Evolutionary conservation across 768 basidiomycete genomes (phyloP), one percentile per base, ranked within the genome.

Genomic region (Amanita polypyramis): DNA sequence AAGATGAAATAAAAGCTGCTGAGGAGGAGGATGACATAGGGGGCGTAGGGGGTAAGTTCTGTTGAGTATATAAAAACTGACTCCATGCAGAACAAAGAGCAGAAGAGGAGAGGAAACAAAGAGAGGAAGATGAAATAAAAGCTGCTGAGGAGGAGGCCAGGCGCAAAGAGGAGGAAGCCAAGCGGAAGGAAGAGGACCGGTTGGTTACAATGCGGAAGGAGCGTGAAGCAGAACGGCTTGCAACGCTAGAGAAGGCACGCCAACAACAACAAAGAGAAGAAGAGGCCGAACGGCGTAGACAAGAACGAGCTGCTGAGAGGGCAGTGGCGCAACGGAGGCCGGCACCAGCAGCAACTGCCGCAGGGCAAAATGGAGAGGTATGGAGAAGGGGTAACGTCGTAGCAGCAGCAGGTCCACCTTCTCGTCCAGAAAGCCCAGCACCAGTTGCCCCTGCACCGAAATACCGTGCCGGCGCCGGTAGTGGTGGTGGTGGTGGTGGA

Each of bases 231-330:
- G 73, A 76, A 48, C 71, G 75, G 34, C 73, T 72, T 12, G 76
- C 73, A 12, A 70, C 69, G 0, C 14, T 63, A 11, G 80, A 85
- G 47, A 63, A 73, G 21, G 79, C 77, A 1, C 77, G 74, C n/a
- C 65, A 72, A 43, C 83, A 77, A 52, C 65, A 64, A 10, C 75
- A 80, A 54, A 74, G 82, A 33, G 86, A 85, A 55, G 79, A 81
- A n/a, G 84, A 86, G 51, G 84, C 85, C 1, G 75, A 75, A 64
- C 68, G 67, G 45, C 68, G 73, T 50, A 32, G 66, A 19, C 51
- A 21, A 21, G 58, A 66, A 14, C 76, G 77, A 43, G 65, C 67
- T 3, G 56, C 65, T 17, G 69, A 73, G 50, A 68, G 64, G 45
- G 53, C 33, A 4, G 15, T 30, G 27, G 7, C 9, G 9, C 34